A percentile compares a stretch with the other conserved stretches of the same genome.
phyloP scores from a whole-genome alignment of 108 stramenopile genomes.

The Skeletonema grethae region DNA sequence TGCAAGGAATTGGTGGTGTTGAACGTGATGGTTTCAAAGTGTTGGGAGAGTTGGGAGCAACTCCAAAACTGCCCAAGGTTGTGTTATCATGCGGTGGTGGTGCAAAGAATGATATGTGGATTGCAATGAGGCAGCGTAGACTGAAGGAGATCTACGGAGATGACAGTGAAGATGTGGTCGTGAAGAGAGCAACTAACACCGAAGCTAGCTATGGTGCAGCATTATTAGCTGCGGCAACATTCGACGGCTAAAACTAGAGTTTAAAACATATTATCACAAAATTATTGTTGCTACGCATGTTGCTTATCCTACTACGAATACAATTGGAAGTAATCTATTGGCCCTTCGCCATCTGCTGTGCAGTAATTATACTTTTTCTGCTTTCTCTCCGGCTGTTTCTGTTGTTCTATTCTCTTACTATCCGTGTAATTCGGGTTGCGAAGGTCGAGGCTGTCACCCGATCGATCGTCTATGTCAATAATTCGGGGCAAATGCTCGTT shows the following conservation, averaged over 20 bases:
- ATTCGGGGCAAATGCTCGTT: background rate
- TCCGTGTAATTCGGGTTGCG: background rate
- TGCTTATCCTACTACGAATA: background rate
- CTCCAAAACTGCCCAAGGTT: constrained; percentile 52
- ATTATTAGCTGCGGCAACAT: constrained; percentile 71
- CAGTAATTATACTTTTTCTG: background rate
- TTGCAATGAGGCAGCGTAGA: constrained; percentile 66
- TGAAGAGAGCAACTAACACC: constrained; percentile 69
- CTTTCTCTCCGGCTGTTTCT: background rate
- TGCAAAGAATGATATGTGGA: constrained; percentile 85
- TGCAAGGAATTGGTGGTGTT: constrained; percentile 80
- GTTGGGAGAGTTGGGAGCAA: constrained; percentile 84
- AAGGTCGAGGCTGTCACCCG: background rate
- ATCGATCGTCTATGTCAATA: background rate
- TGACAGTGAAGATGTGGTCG: constrained; percentile 44
- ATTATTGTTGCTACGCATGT: background rate
- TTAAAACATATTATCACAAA: background rate
- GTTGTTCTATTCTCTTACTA: background rate
- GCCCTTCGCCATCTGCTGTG: background rate
- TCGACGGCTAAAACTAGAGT: background rate
- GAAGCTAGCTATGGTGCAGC: constrained; percentile 94
- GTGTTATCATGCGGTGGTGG: constrained; percentile 90
- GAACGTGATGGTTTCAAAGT: constrained; percentile 78
- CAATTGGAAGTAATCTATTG: background rate
- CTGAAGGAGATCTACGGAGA: constrained; percentile 50